These are phyloP conservation scores for Erodium chrysanthum DNA, from an alignment of 441 rosid genomes.

Conservation along the genomic window DNA sequence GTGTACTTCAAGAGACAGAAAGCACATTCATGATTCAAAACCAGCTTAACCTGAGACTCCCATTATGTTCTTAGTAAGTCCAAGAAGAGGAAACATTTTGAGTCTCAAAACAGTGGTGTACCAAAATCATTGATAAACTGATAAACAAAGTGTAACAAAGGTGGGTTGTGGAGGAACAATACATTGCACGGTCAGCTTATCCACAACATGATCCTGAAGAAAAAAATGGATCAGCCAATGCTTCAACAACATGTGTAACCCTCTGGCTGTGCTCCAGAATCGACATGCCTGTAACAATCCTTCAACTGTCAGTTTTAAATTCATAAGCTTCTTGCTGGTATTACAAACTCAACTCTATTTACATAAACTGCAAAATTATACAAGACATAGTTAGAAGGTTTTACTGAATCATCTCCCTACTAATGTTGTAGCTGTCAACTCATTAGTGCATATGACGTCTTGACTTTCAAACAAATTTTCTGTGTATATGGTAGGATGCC, in stretches of 20 bases:
- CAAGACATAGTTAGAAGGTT: no score
- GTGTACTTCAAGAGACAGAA: no score
- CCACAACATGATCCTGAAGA: neutral
- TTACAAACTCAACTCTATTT: neutral
- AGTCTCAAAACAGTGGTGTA: no score
- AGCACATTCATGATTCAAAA: neutral
- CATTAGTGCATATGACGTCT: conserved; percentile 23
- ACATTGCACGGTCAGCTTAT: neutral
- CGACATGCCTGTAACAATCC: conserved; percentile 3
- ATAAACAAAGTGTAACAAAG: no score
- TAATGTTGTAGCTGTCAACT: conserved; percentile 22
- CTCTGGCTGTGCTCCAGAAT: conserved; percentile 1
- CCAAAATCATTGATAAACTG: no score
- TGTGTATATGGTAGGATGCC: conserved; percentile 22
- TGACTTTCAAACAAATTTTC: conserved; percentile 17
- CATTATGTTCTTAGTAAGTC: no score
- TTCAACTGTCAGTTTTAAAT: neutral
- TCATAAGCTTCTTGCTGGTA: neutral
- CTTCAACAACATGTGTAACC: neutral
- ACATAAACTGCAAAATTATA: neutral
- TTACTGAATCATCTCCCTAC: conserved; percentile 28
- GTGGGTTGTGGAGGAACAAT: neutral
- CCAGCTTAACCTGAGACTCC: neutral
- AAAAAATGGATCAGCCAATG: neutral
- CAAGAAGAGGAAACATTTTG: no score